Base-by-base conservation (phyloP, 1,139 yeast genomes). In the Hyphopichia khmerensis region DNA sequence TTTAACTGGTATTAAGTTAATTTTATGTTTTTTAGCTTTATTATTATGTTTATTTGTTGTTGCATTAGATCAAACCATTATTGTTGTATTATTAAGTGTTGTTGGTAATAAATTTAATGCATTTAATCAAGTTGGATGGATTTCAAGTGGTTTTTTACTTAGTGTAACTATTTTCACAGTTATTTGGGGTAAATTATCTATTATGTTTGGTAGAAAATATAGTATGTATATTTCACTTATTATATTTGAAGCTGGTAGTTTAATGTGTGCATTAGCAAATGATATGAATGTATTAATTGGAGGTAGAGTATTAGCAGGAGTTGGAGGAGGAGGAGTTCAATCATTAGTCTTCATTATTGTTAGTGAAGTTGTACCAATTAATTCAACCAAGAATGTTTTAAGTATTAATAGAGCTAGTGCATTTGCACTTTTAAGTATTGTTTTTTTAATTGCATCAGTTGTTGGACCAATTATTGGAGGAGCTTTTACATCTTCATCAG, bases 61-160 rank as follows among this genome's bases (percentile, higher is more conserved):
- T 29, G 72, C 75, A 3, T 60, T 70, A 44, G 76, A 70, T 49
- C 74, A 69, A 50, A 70, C 75, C 13, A 70, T 70, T 39, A 67
- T 70, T 35, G 60, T 64, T 13, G 67, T 73, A 1, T 53, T 70
- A 19, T 57, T 69, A 41, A 59, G 69, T 13, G 61, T 56, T 0
- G 73, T 70, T 21, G 73, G 75, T 10, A 63, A 65, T 47, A 55
- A 68, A 39, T 70, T 70, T 47, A 43, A 69, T 40, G 56, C 58
- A 3, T 52, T 57, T 36, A 52, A 52, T 40, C 48, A 57, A 40
- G 50, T 62, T n/a, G 65, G 64, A 2, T 62, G 67, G 67, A 43
- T 62, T 21, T 44, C 62, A 0, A 52, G 65, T 1, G 65, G 65
- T 3, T 62, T 61, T 40, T 49, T 61, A n/a, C 51, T 62, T 38